Evolutionary conservation across 768 basidiomycete genomes (phyloP), one percentile per base, ranked within the genome.

Genomic region (Cyclocybe cylindracea): DNA sequence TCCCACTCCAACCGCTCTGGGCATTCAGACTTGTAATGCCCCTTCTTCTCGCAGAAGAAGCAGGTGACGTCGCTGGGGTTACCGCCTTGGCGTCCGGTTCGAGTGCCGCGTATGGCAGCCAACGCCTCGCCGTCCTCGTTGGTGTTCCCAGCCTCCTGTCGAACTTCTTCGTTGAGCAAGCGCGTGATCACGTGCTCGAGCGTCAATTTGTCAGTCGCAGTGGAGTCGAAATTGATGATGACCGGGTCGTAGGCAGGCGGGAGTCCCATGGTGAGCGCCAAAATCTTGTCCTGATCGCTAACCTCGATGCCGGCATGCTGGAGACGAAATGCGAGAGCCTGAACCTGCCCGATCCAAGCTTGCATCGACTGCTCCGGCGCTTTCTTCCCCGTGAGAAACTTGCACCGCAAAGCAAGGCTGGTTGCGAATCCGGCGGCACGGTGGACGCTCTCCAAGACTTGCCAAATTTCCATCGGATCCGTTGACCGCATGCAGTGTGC

Each of bases 111-210:
- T n/a, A n/a, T n/a, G n/a, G n/a, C n/a, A n/a, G n/a, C n/a, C n/a
- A n/a, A n/a, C n/a, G n/a, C n/a, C n/a, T n/a, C n/a, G n/a, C n/a
- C n/a, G n/a, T n/a, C n/a, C n/a, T n/a, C n/a, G n/a, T 29, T 13
- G 11, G 6, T 36, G 31, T 10, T 46, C 35, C 13, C 9, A 54
- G 62, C 7, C 48, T 55, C n/a, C n/a, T n/a, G n/a, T n/a, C n/a
- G n/a, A n/a, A n/a, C n/a, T 50, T 73, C 67, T 39, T 71, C 64
- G 41, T 73, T 70, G n/a, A 73, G 52, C 7, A 73, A 44, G 8
- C 63, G 58, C 4, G 58, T 45, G 18, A 70, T 58, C 40, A 70
- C 66, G 42, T 59, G 44, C 2, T 68, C 48, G 38, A 71, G 46
- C 0, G 62, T 64, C 32, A 70, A 61, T 13, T 52, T 14, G 8